Base-by-base conservation (phyloP, 2,329 filamentous ascomycete genomes). In the Metarhizium anisopliae region DNA sequence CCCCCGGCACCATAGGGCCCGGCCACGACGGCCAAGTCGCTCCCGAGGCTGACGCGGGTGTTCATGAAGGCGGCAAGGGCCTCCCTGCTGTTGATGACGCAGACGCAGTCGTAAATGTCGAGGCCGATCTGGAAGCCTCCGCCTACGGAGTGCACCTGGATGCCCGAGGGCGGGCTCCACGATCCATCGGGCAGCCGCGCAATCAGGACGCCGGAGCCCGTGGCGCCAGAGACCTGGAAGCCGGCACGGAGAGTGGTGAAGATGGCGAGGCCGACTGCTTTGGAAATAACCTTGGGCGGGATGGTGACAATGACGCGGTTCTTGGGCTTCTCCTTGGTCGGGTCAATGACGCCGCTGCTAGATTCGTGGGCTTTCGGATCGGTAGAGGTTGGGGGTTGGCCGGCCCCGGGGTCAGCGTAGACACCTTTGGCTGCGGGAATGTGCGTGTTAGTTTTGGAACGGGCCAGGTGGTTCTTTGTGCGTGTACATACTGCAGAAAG, bases 41-140 rank as follows among this genome's bases (percentile, higher is more conserved):
- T 86, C 3, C 90, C 90, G 1, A 95, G 72, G 1, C 87, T 92
- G 60, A 89, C 84, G 14, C 90, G 81, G 1, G 89, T 78, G 56
- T 82, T 83, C 58, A 86, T 87, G 69, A 95, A 95, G 0, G 88
- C 87, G 16, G 87, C 82, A 47, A 95, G 75, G 0, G 90, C 90
- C 61, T 88, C 80, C 47, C 81, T 77, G 4, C 82, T 88, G 72
- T 95, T 95, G 69, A 95, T 91, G 40, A 95, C 87, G 29, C 91
- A 83, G 2, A 95, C 89, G 62, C 89, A 94, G 68, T 95, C 90
- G 72, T 94, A 95, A 32, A 95, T 90, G 68, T 95, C 90, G 13
- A 93, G 80, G 13, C 90, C 90, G 1, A 89, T 82, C 58, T 93
- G 78, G 66, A 95, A 90, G 0, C 90, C 90, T 1, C 90, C 80